Evolutionary conservation across 345 rosid genomes (phyloP).

Genomic region (Gossypium australe): DNA sequence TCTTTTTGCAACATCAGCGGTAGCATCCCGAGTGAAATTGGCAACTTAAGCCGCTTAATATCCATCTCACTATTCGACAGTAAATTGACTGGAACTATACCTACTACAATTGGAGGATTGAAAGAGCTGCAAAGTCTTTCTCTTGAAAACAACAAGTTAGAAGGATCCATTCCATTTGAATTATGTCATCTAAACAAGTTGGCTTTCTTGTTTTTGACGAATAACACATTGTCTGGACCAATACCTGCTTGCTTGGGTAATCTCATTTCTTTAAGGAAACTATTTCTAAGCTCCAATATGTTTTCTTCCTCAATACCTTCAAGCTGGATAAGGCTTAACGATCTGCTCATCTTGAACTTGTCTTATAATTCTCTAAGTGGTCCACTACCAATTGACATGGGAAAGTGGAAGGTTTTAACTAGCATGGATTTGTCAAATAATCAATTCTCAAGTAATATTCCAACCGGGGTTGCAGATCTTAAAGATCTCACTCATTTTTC

Average conservation of each 20-base stretch:
- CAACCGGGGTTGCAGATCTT: too few relatives aligned
- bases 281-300: neutral
- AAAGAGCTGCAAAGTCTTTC: neutral
- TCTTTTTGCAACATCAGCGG: neutral
- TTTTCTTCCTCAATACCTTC: conserved; percentile 15
- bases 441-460: neutral
- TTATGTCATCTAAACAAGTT: too few relatives aligned
- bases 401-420: conserved; percentile 10
- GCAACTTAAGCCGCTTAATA: neutral
- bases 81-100: conserved; percentile 1
- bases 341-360: conserved; percentile 10
- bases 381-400: neutral
- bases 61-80: neutral
- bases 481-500: too few relatives aligned
- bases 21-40: neutral
- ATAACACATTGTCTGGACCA: too few relatives aligned
- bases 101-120: neutral
- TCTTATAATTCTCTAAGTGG: conserved; percentile 8
- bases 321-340: neutral
- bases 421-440: conserved; percentile 16
- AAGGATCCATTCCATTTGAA: neutral
- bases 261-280: neutral
- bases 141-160: neutral
- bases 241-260: neutral
- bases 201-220: too few relatives aligned